Conservation (phyloP, 2,329 filamentous ascomycete genomes). For the Ophiosphaerella korrae region DNA sequence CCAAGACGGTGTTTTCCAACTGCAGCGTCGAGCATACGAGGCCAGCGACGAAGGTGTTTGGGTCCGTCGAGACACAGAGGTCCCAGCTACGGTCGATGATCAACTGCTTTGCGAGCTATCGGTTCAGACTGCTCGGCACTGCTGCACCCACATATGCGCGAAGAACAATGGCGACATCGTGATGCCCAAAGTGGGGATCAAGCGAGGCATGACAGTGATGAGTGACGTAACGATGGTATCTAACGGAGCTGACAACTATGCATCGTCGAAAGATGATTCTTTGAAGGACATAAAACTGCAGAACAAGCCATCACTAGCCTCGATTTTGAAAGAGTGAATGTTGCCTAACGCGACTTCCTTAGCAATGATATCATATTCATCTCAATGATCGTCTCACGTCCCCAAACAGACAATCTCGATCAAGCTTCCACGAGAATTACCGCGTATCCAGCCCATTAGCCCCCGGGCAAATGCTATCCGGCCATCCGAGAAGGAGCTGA, state of each 20-base stretch:
- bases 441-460: no score
- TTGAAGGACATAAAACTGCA: neutral
- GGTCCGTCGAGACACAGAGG: slow-evolving; percentile 2
- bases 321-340: slow-evolving; percentile 1
- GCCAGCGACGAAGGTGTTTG: neutral
- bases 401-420: no score
- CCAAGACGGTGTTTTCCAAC: slow-evolving; percentile 32
- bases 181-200: slow-evolving; percentile 2
- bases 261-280: neutral
- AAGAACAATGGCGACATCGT: slow-evolving; percentile 3
- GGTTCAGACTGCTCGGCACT: neutral
- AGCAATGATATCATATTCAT: no score
- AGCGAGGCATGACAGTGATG: slow-evolving; percentile 5
- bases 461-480: no score
- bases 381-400: no score
- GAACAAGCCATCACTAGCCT: neutral
- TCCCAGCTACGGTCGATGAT: slow-evolving; percentile 7
- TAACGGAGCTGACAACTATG: neutral
- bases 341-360: neutral
- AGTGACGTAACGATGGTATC: slow-evolving; percentile 3
- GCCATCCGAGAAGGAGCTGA: no score
- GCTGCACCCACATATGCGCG: slow-evolving; percentile 3
- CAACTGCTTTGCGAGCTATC: slow-evolving; percentile 7
- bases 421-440: no score
- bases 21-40: slow-evolving; percentile 32